Percentiles rank a stretch among this genome's conserved stretches.
Conservation (phyloP, 1,284 basidiomycete species). For the Omphalotus olearius region DNA sequence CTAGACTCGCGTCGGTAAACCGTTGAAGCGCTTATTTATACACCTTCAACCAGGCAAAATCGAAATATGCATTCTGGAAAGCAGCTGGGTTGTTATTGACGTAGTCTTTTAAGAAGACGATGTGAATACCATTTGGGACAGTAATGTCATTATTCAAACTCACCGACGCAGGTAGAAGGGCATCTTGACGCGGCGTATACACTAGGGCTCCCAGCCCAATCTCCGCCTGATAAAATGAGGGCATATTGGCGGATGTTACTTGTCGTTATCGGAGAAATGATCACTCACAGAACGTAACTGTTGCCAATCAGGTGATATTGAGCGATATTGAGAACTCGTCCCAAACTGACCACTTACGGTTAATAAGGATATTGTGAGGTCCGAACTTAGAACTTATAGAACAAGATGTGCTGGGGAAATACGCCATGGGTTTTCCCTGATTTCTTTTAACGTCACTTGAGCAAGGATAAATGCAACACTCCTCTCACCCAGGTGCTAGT, state of each 20-base stretch:
- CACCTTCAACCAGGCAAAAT: constrained; percentile 48
- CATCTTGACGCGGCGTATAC: constrained; percentile 44
- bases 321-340: constrained; percentile 1
- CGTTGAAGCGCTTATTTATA: constrained; percentile 15
- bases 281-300: constrained; percentile 37
- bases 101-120: constrained; percentile 34
- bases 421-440: constrained; percentile 51
- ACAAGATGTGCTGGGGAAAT: constrained; percentile 52
- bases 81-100: constrained; percentile 63
- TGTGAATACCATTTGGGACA: not conserved
- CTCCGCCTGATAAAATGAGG: constrained; percentile 38
- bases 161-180: constrained; percentile 48
- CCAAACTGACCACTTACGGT: constrained; percentile 39
- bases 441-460: not conserved
- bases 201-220: constrained; percentile 45
- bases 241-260: not conserved
- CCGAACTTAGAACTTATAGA: constrained; percentile 48
- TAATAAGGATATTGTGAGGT: constrained; percentile 58
- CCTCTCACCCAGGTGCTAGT: constrained; percentile 44
- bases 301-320: not conserved
- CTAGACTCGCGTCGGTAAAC: no score
- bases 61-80: constrained; percentile 66
- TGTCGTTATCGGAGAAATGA: not conserved
- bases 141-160: constrained; percentile 11
- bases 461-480: not conserved